Evolutionary conservation across 495 filamentous ascomycete genomes (phyloP).

Genomic region (Aspergillus asperescens): DNA sequence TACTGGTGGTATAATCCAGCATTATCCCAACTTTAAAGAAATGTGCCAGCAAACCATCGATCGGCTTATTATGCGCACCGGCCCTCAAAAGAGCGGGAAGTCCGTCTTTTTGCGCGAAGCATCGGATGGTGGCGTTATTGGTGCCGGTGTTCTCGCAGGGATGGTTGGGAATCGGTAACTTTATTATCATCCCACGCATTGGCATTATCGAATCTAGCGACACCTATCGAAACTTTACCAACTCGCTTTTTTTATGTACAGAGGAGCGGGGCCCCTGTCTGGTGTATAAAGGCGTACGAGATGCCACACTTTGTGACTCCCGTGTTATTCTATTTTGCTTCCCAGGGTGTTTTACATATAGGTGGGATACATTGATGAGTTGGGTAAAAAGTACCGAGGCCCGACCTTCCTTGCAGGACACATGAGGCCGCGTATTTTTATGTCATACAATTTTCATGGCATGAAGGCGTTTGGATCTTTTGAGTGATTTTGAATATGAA

Average conservation of each 20-base stretch:
- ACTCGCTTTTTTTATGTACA: not conserved
- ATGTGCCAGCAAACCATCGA: constrained; percentile 66
- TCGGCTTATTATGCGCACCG: constrained; percentile 54
- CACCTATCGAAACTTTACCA: not conserved
- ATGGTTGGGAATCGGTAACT: constrained; percentile 39
- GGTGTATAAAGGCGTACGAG: not conserved
- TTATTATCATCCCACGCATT: not conserved
- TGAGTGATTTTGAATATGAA: not conserved
- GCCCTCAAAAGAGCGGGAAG: constrained; percentile 48
- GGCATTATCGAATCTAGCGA: not conserved
- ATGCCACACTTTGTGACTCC: not conserved
- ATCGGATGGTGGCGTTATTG: constrained; percentile 70
- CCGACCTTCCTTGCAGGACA: not conserved
- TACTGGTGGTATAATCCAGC: constrained; percentile 71
- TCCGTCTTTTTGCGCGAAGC: constrained; percentile 62
- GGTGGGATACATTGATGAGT: not conserved
- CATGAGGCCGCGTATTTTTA: not conserved
- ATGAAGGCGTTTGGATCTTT: not conserved
- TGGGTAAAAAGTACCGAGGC: not conserved
- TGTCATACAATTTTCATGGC: not conserved
- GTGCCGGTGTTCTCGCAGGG: constrained; percentile 69
- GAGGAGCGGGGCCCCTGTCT: not conserved
- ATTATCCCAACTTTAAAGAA: constrained; percentile 67
- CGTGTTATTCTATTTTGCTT: not conserved
- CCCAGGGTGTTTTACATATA: not conserved